Evolutionary conservation across 1,284 basidiomycete species (phyloP).

Genomic region (Mycena sp.): DNA sequence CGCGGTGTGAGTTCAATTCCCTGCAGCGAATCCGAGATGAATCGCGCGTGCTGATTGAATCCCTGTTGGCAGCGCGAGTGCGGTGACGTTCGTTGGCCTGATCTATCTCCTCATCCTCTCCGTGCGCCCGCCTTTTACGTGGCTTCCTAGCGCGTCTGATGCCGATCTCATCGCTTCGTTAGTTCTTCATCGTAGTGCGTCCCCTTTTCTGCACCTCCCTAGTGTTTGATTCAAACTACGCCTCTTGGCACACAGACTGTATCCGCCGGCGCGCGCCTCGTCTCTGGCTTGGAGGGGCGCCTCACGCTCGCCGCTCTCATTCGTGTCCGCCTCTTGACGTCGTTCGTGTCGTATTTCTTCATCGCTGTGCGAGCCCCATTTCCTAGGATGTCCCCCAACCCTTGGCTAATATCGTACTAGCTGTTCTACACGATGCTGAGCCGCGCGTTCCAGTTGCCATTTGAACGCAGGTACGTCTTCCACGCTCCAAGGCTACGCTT

Average conservation of each 20-base stretch:
- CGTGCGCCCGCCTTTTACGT: slow-evolving; percentile 43
- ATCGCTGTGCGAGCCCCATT: slow-evolving; percentile 54
- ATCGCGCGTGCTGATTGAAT: too few species aligned
- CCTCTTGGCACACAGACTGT: slow-evolving; percentile 32
- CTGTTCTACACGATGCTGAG: slow-evolving; percentile 71
- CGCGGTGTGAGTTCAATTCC: slow-evolving; percentile 48
- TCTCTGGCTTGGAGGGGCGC: slow-evolving; percentile 58
- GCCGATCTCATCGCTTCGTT: not conserved
- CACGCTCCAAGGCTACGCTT: slow-evolving; percentile 35
- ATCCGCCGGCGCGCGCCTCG: slow-evolving; percentile 42
- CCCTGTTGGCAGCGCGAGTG: slow-evolving; percentile 56
- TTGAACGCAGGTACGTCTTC: slow-evolving; percentile 47
- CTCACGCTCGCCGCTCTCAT: slow-evolving; percentile 66
- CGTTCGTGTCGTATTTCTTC: slow-evolving; percentile 65
- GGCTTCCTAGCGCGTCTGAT: slow-evolving; percentile 29
- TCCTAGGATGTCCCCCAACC: not conserved
- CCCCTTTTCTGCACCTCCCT: too few species aligned
- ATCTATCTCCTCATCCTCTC: slow-evolving; percentile 79
- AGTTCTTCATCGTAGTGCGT: slow-evolving; percentile 33
- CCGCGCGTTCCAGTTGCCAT: slow-evolving; percentile 71
- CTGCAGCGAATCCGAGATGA: too few species aligned
- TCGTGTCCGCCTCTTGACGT: slow-evolving; percentile 61
- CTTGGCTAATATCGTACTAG: slow-evolving; percentile 36
- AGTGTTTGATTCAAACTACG: too few species aligned
- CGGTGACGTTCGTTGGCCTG: slow-evolving; percentile 73